phyloP scores from a whole-genome alignment of 345 rosid species.

The Draba incana region DNA sequence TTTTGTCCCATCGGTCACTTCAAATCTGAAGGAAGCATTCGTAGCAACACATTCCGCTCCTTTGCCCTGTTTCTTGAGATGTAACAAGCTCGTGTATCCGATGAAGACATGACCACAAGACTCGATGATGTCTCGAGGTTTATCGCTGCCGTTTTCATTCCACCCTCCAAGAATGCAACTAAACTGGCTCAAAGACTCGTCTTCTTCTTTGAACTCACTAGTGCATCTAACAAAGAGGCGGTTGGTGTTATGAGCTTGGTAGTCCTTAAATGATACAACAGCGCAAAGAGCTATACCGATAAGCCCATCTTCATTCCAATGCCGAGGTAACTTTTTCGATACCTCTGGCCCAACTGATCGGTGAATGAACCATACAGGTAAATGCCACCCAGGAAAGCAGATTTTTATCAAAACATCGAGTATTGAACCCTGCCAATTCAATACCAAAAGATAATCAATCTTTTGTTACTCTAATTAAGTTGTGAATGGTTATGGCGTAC shows the following conservation, averaged over 20 bases:
- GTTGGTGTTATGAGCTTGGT: neutral
- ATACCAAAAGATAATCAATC: neutral
- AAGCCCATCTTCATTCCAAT: conserved; percentile 25
- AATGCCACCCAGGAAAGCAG: conserved; percentile 32
- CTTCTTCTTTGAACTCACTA: too few species aligned
- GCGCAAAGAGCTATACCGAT: conserved; percentile 33
- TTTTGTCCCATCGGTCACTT: conserved; percentile 18
- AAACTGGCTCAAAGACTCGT: too few species aligned
- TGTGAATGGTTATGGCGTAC: too few species aligned
- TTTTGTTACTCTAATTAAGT: too few species aligned
- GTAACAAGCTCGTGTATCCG: conserved; percentile 28
- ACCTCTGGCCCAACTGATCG: conserved; percentile 6
- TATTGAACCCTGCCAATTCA: conserved; percentile 10
- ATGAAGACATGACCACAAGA: conserved; percentile 24
- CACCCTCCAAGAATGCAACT: too few species aligned
- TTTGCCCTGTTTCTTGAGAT: neutral
- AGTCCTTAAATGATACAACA: conserved; percentile 17
- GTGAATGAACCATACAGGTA: conserved; percentile 32
- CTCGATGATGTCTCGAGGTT: neutral
- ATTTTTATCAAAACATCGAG: conserved; percentile 20
- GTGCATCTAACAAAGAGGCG: too few species aligned
- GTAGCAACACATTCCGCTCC: conserved; percentile 3
- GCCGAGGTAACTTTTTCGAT: neutral
- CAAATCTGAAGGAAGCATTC: conserved; percentile 8
- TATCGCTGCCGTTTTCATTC: conserved; percentile 1